Evolutionary conservation across 2,329 filamentous ascomycete species (phyloP).

Genomic region (Cladosporium velox): DNA sequence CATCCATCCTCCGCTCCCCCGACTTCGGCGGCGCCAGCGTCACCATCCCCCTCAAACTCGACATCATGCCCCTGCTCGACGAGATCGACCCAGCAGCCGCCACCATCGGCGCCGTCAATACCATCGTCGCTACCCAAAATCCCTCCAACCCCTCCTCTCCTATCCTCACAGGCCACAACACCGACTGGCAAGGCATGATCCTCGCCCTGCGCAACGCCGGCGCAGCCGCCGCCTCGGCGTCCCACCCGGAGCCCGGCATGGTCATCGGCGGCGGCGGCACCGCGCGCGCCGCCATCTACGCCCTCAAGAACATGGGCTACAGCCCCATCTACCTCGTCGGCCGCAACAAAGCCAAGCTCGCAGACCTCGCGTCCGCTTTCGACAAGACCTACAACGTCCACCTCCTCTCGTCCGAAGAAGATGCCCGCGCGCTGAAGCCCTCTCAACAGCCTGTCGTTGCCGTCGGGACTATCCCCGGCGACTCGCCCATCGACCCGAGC

Average conservation of each 20-base stretch:
- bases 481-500: conserved; percentile 73
- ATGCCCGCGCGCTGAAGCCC: conserved; percentile 51
- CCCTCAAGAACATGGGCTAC: conserved; percentile 80
- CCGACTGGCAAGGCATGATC: conserved; percentile 92
- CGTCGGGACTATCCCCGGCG: conserved; percentile 88
- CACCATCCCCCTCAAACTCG: conserved; percentile 91
- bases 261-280: conserved; percentile 93
- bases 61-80: conserved; percentile 80
- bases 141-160: conserved; percentile 30
- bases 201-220: conserved; percentile 73
- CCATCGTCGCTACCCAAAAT: conserved; percentile 66
- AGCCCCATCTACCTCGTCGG: conserved; percentile 85
- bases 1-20: conserved; percentile 64
- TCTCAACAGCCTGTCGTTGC: conserved; percentile 65
- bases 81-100: conserved; percentile 75
- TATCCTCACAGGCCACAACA: conserved; percentile 79
- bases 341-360: conserved; percentile 69
- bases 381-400: conserved; percentile 70
- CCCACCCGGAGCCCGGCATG: conserved; percentile 60
- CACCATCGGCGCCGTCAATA: conserved; percentile 91
- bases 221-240: conserved; percentile 42
- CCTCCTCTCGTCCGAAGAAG: conserved; percentile 58
- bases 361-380: conserved; percentile 70
- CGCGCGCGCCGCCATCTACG: conserved; percentile 85
- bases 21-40: conserved; percentile 92